Evolutionary conservation across 1,284 basidiomycete species (phyloP), one percentile per base, ranked within the genome.

Genomic region (Veloboletus limbatus): DNA sequence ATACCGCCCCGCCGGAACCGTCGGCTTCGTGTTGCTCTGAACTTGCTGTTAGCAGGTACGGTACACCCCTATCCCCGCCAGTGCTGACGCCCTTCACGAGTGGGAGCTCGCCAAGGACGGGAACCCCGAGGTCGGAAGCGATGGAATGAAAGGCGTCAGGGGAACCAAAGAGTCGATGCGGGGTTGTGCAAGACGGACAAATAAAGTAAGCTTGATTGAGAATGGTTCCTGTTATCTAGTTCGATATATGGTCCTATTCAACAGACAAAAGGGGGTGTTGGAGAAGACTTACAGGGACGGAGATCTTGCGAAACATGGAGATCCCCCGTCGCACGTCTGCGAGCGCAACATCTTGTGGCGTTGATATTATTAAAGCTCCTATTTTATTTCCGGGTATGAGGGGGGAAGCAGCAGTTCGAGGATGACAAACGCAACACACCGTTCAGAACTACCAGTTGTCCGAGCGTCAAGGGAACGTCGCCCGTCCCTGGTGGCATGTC

Each of bases 401-500:
- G n/a, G n/a, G n/a, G n/a, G n/a, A n/a, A n/a, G n/a, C n/a, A n/a
- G n/a, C n/a, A n/a, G n/a, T n/a, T n/a, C 18, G n/a, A 9, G 1
- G 11, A 28, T 9, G 27, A 32, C 18, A 9, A 27, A 26, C 7
- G 14, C 20, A 21, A 55, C 75, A 25, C 43, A 92, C 93, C 92
- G 58, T 96, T 83, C 2, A 96, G 88, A 11, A 78, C 69, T 0
- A 97, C 92, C 6, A 98, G 77, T 62, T 99, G 97, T 0, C 92
- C 92, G 0, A 99, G 74, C 10, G 90, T 95, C 37, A 99, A 77
- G 8, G 92, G 92, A 0, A 99, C 93, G 63, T 99, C 96, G 0
- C 96, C 96, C 0, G 96, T 99, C 0, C 97, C 96, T 0, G 96
- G 96, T 1, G 96, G 96, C 86, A 97, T 94, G 67, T 99, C 97